phyloP scores from a whole-genome alignment of 2,329 filamentous ascomycete species.

The Fusarium caatingaense region DNA sequence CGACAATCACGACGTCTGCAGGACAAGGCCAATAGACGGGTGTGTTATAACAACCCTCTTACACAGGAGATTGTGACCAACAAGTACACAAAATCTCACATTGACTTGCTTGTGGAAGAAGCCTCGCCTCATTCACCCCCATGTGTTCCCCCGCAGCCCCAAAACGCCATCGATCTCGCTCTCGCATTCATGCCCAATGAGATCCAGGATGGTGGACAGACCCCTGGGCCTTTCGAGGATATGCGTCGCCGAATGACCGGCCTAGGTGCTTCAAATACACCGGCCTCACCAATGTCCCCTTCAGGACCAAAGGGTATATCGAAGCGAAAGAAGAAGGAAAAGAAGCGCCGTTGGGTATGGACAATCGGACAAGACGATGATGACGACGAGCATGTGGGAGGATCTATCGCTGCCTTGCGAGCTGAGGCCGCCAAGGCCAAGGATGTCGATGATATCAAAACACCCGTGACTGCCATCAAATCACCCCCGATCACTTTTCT shows the following conservation, averaged over 20 bases:
- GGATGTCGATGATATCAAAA: constrained; percentile 33
- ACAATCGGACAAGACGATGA: constrained; percentile 69
- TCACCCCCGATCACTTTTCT: constrained; percentile 30
- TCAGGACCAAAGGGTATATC: constrained; percentile 58
- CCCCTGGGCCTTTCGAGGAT: constrained; percentile 72
- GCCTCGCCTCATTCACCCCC: constrained; percentile 60
- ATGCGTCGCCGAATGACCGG: constrained; percentile 68
- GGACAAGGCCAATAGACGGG: constrained; percentile 65
- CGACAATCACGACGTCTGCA: constrained; percentile 66
- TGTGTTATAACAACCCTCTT: constrained; percentile 71
- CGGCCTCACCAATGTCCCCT: constrained; percentile 57
- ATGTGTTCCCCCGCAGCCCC: constrained; percentile 48
- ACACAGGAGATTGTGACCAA: constrained; percentile 73
- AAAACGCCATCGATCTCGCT: constrained; percentile 60
- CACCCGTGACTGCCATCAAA: constrained; percentile 42
- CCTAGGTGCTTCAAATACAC: constrained; percentile 48
- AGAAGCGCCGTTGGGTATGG: constrained; percentile 74
- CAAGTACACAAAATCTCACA: constrained; percentile 71
- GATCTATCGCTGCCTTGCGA: constrained; percentile 56
- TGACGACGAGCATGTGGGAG: constrained; percentile 57
- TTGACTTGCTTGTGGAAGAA: constrained; percentile 71
- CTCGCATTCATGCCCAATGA: constrained; percentile 65
- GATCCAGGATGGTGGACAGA: constrained; percentile 70
- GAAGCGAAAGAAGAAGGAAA: constrained; percentile 67
- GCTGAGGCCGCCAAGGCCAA: constrained; percentile 46